phyloP scores from a whole-genome alignment of 23 red algal genomes.

The Gracilaria caudata region DNA sequence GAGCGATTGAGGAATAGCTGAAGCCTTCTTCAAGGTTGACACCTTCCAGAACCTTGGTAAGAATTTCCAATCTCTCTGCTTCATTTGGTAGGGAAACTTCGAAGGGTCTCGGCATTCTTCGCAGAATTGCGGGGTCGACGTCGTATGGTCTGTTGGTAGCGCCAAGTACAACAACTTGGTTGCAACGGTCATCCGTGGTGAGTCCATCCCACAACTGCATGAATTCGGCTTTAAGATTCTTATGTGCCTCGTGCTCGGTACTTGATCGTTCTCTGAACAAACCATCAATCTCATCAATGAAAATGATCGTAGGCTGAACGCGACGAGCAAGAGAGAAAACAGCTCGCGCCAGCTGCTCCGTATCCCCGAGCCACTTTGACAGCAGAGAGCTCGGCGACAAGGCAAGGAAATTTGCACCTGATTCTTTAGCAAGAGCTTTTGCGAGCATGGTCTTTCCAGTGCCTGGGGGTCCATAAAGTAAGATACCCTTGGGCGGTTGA shows the following conservation, averaged over 20 bases:
- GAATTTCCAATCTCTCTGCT: constrained; percentile 77
- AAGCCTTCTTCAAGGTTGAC: constrained; percentile 64
- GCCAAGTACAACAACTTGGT: constrained; percentile 89
- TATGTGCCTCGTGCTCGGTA: constrained; percentile 92
- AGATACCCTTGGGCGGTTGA: constrained; percentile 76
- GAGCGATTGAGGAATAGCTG: constrained; percentile 47
- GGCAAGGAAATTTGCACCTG: constrained; percentile 80
- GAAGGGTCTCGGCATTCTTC: constrained; percentile 92
- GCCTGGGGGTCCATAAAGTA: constrained; percentile 96
- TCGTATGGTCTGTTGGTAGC: constrained; percentile 98
- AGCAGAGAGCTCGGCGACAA: constrained; percentile 84
- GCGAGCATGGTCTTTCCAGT: constrained; percentile 99
- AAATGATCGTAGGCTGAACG: constrained; percentile 93
- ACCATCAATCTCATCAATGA: constrained; percentile 98
- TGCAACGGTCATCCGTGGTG: constrained; percentile 64
- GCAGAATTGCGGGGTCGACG: constrained; percentile 93
- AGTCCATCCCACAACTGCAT: constrained; percentile 99
- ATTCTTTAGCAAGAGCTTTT: constrained; percentile 91
- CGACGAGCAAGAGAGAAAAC: constrained; percentile 93
- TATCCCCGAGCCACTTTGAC: constrained; percentile 99
- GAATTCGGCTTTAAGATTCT: constrained; percentile 99
- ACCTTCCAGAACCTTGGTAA: constrained; percentile 70
- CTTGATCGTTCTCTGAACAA: constrained; percentile 89
- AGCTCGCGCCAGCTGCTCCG: constrained; percentile 88
- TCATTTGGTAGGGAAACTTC: constrained; percentile 81